phyloP scores from a whole-genome alignment of 257 asterid species.

The Solanum corneliomulleri region DNA sequence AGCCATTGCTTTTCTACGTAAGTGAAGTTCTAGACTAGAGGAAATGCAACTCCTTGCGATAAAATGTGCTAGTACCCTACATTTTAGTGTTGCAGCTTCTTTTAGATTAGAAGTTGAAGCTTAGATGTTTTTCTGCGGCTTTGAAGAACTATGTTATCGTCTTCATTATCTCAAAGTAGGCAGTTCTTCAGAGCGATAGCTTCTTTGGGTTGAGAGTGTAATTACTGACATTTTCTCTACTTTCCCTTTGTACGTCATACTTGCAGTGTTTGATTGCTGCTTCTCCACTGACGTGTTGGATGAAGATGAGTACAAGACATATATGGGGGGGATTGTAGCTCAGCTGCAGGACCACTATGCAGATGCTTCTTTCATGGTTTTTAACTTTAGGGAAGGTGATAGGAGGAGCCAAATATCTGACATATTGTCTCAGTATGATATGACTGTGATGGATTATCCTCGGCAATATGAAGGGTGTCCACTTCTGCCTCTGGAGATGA shows the following conservation, averaged over 20 bases:
- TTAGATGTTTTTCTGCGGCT: not conserved
- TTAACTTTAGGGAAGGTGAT: conserved; percentile 88
- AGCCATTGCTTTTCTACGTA: not conserved
- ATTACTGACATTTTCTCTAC: not conserved
- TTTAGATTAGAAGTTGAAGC: not conserved
- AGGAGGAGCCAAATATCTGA: conserved; percentile 86
- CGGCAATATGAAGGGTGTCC: conserved; percentile 91
- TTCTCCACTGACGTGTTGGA: conserved; percentile 85
- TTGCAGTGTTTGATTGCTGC: conserved; percentile 96
- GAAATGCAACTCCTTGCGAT: not conserved
- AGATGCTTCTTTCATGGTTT: conserved; percentile 97
- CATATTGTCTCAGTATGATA: conserved; percentile 78
- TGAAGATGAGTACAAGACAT: conserved; percentile 81
- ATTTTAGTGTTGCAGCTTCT: not conserved
- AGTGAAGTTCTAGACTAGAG: not conserved
- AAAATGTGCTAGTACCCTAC: not conserved
- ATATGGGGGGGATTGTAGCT: conserved; percentile 90
- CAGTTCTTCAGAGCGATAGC: not conserved
- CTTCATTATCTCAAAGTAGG: not conserved
- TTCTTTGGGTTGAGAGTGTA: not conserved
- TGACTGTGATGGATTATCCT: conserved; percentile 99
- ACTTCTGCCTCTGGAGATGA: conserved; percentile 85
- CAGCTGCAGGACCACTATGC: conserved; percentile 97
- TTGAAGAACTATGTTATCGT: not conserved
- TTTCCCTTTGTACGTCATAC: conserved; percentile 5